Evolutionary conservation across 495 filamentous ascomycete genomes (phyloP).

Genomic region (Xylaria telfairii): DNA sequence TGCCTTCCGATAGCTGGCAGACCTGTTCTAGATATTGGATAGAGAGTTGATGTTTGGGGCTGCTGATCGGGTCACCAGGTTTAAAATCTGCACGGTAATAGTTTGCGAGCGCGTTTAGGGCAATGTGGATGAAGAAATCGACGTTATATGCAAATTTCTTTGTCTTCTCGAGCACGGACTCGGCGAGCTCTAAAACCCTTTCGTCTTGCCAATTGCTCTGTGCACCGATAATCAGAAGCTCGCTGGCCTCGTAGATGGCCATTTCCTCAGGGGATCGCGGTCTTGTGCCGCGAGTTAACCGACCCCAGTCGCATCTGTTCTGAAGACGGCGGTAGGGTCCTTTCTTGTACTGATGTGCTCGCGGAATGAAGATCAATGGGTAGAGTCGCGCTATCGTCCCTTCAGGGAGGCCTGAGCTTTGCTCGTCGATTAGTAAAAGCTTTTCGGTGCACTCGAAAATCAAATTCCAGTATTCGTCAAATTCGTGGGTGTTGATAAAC

Average conservation of each 20-base stretch:
- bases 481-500: conserved; percentile 39
- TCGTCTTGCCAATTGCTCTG: conserved; percentile 37
- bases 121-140: conserved; percentile 40
- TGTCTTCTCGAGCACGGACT: conserved; percentile 37
- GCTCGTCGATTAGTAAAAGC: conserved; percentile 36
- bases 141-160: conserved; percentile 37
- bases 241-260: conserved; percentile 37
- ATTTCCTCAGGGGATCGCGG: conserved; percentile 38
- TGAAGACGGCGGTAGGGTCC: conserved; percentile 38
- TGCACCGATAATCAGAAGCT: conserved; percentile 36
- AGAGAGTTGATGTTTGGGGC: conserved; percentile 32
- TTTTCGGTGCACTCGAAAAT: conserved; percentile 41
- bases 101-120: conserved; percentile 36
- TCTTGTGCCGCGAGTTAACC: conserved; percentile 32
- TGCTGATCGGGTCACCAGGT: conserved; percentile 21
- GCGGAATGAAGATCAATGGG: conserved; percentile 39
- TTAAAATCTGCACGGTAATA: conserved; percentile 36
- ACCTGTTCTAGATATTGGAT: conserved; percentile 37
- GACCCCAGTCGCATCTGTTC: conserved; percentile 34
- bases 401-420: conserved; percentile 35
- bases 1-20: conserved; percentile 34
- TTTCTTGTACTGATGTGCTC: conserved; percentile 37
- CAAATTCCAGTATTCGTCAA: conserved; percentile 41
- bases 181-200: conserved; percentile 36
- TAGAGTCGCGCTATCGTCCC: conserved; percentile 37